A percentile compares a stretch with the other conserved stretches of the same genome.
These are phyloP conservation scores for Rubroboletus satanas DNA, from an alignment of 768 basidiomycete species.

Conservation along the genomic window DNA sequence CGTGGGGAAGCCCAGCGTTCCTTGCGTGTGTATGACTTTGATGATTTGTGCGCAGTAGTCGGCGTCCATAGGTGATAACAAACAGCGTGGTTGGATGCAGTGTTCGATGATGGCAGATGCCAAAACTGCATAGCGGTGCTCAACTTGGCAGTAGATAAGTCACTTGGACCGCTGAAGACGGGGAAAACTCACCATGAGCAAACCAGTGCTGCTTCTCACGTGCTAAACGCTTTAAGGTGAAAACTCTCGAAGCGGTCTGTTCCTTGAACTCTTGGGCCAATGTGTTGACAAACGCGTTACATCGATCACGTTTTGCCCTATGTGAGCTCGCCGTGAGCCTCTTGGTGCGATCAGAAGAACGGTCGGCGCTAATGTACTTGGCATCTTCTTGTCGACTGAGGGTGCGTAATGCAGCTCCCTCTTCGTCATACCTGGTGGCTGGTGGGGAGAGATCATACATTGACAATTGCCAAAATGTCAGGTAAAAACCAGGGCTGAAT, in stretches of 20 bases:
- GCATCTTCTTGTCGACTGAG: slow-evolving; percentile 68
- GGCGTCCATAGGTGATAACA: slow-evolving; percentile 96
- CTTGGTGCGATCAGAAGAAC: slow-evolving; percentile 62
- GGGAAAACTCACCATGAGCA: slow-evolving; percentile 45
- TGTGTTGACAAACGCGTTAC: slow-evolving; percentile 53
- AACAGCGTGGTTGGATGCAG: slow-evolving; percentile 87
- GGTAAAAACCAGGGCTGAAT: slow-evolving; percentile 81
- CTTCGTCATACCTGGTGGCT: slow-evolving; percentile 71
- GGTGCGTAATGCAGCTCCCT: slow-evolving; percentile 55
- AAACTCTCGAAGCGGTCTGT: slow-evolving; percentile 65
- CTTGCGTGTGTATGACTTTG: slow-evolving; percentile 78
- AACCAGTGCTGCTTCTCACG: slow-evolving; percentile 86
- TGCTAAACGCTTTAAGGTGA: slow-evolving; percentile 71
- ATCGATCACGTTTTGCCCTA: slow-evolving; percentile 61
- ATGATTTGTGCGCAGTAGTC: slow-evolving; percentile 92
- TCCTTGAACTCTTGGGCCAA: slow-evolving; percentile 72
- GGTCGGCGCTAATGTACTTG: slow-evolving; percentile 61
- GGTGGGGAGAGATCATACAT: slow-evolving; percentile 87
- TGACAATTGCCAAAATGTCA: slow-evolving; percentile 96
- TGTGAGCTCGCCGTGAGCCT: slow-evolving; percentile 55
- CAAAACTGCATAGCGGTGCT: slow-evolving; percentile 42
- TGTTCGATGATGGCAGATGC: slow-evolving; percentile 74
- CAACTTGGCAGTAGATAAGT: slow-evolving; percentile 22
- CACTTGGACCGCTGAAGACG: background rate
- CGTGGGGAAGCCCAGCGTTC: slow-evolving; percentile 87